Conservation (phyloP, 2,329 filamentous ascomycete species). For the Claviceps citrina region DNA sequence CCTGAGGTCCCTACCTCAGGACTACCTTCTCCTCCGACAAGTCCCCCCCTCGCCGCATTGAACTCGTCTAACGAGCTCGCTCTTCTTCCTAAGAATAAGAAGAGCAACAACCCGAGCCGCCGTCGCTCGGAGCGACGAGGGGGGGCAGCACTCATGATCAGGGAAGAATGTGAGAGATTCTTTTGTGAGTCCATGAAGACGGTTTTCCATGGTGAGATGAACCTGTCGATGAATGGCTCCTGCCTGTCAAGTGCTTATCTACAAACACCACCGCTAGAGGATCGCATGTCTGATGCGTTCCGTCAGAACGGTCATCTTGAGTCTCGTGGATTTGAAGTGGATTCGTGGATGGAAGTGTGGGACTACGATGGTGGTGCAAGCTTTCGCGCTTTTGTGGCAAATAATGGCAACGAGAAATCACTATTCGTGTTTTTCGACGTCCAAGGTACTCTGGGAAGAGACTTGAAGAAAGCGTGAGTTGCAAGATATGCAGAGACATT, state of each 20-base stretch:
- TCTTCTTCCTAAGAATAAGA: constrained; percentile 41
- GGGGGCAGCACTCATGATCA: constrained; percentile 92
- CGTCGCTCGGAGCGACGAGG: constrained; percentile 43
- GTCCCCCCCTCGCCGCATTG: constrained; percentile 72
- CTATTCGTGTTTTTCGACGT: constrained; percentile 80
- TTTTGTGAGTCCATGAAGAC: constrained; percentile 91
- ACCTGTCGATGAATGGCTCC: constrained; percentile 60
- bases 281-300: constrained; percentile 25
- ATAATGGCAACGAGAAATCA: constrained; percentile 52
- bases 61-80: constrained; percentile 53
- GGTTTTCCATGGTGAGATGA: constrained; percentile 94
- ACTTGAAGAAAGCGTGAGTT: constrained; percentile 75
- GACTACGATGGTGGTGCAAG: constrained; percentile 73
- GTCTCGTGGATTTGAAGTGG: constrained; percentile 25
- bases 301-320: constrained; percentile 13
- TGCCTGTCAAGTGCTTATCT: constrained; percentile 63
- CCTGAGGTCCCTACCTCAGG: constrained; percentile 81
- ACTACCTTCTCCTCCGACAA: constrained; percentile 70
- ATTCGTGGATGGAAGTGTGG: constrained; percentile 62
- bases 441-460: constrained; percentile 50
- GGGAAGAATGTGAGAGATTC: constrained; percentile 99
- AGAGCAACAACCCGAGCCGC: constrained; percentile 26
- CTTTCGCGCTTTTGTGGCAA: constrained; percentile 73
- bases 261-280: constrained; percentile 39
- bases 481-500: background rate